Base-by-base conservation (phyloP, 768 basidiomycete species). In the Rubroboletus satanas region DNA sequence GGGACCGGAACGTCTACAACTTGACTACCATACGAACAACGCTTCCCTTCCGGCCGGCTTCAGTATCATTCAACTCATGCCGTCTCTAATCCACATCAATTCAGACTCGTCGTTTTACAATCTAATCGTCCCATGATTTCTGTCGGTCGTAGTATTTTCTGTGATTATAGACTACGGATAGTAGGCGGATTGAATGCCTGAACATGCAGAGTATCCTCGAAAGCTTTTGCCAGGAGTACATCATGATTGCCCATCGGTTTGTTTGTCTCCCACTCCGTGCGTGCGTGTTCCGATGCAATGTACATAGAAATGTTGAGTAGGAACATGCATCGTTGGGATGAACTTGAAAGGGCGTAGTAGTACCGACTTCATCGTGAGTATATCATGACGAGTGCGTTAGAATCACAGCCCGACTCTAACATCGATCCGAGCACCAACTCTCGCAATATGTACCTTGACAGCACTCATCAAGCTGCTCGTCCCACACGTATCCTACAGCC, bases 401-500 rank as follows among this genome's bases (percentile, higher is more conserved):
- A 46, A 32, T 21, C 28, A n/a, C 45, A 33, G 11, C 58, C 57
- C 31, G 39, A 54, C 21, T 21, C 21, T 38, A 49, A n/a, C 37
- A 26, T 62, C 28, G 56, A 63, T 45, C 45, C 57, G 35, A 48
- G 18, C 29, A 28, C 46, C 23, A 10, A 36, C 37, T 45, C 51
- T 15, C 41, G 28, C 17, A 5, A 57, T 31, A n/a, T n/a, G n/a
- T n/a, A 56, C 43, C 5, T 9, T 48, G 35, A 32, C 44, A 45
- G 51, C 49, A 0, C 46, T 66, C 44, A 29, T 48, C 45, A 45
- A 51, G 33, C 23, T 62, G 8, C 58, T 64, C 7, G 17, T 48
- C 10, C 54, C 54, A n/a, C 50, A 55, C 33, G 37, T 45, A 32
- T 58, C 57, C 8, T 54, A 56, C 48, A 57, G 57, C 17, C n/a